Percentiles rank a stretch among this genome's conserved stretches.
phyloP scores from a whole-genome alignment of 2,329 filamentous ascomycete species.

The Neurospora crassa region DNA sequence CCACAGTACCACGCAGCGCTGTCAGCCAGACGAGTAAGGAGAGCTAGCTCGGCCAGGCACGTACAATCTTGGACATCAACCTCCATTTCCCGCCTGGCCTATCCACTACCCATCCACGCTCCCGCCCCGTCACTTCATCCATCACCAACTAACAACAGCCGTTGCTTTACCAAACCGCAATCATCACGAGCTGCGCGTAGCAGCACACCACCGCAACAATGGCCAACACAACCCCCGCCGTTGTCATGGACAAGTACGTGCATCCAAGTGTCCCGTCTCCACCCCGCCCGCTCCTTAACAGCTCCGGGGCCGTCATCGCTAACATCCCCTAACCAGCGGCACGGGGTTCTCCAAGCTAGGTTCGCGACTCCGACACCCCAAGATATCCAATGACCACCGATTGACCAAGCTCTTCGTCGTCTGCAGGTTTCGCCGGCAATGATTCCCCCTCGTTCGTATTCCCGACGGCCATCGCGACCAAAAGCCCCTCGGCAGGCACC shows the following conservation, averaged over 20 bases:
- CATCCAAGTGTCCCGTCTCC: slow-evolving; percentile 19
- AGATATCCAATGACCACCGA: background rate
- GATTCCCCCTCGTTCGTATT: slow-evolving; percentile 99
- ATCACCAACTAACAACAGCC: slow-evolving; percentile 2
- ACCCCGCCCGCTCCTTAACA: slow-evolving; percentile 14
- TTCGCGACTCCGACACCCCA: slow-evolving; percentile 33
- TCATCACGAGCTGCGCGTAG: slow-evolving; percentile 13
- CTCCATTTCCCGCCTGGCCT: background rate
- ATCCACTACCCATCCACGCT: slow-evolving; percentile 1
- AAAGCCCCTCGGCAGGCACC: slow-evolving; percentile 61
- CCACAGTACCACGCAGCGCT: background rate
- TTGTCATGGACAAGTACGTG: slow-evolving; percentile 99
- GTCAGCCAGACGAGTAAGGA: slow-evolving; percentile 7
- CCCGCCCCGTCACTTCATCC: background rate
- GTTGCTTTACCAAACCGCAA: slow-evolving; percentile 7
- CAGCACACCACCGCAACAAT: slow-evolving; percentile 42
- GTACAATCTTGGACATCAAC: slow-evolving; percentile 19
- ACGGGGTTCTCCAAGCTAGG: slow-evolving; percentile 99
- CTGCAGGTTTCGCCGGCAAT: slow-evolving; percentile 89
- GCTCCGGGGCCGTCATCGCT: slow-evolving; percentile 29
- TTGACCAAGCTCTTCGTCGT: slow-evolving; percentile 4
- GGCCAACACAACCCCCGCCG: slow-evolving; percentile 98
- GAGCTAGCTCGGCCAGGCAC: slow-evolving; percentile 11
- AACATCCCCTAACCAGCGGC: slow-evolving; percentile 53
- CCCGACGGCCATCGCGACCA: slow-evolving; percentile 95